Base-by-base conservation (phyloP, 2,329 filamentous ascomycete species). In the Fusarium duplospermum region DNA sequence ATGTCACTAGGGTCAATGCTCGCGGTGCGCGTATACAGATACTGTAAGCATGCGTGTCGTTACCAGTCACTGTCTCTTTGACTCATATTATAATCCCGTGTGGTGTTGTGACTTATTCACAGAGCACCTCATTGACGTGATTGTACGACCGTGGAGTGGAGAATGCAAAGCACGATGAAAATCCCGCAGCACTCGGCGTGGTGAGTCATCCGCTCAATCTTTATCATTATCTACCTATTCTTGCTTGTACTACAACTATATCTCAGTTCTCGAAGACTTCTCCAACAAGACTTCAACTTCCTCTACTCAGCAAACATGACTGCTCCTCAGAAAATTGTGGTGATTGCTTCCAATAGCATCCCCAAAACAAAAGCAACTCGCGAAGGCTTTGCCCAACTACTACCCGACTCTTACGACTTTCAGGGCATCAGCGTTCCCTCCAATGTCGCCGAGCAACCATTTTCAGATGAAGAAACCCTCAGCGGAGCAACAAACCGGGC, bases 281-380 rank as follows among this genome's bases (percentile, higher is more conserved):
- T 13, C 47, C 16, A 8, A 29, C 22, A 29, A 42, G 47, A 31
- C 10, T 20, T n/a, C 11, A 52, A 52, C 18, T 29, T 29, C 9
- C 4, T 6, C 10, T n/a, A 14, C n/a, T 31, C 10, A 52, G 27
- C 6, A 29, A 52, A 6, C n/a, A 64, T 64, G 62, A 58, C 64
- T 4, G 1, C 66, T 8, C 29, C 45, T 54, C 45, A 54, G 13
- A 67, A 71, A 24, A n/a, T 47, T 2, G 73, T 77, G 24, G 52
- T 85, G 36, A 79, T 85, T 6, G 81, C 83, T 9, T 85, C 84
- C 20, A 78, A 79, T 16, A 85, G 85, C 68, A 82, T 83, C 35
- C 79, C 84, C 75, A 86, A 85, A 62, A 80, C 84, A 64, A 78
- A 69, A 13, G 84, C 84, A 33, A 74, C 83, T 9, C 75, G 73